A percentile compares a stretch with the other conserved stretches of the same genome.
Conservation (phyloP, 2,329 filamentous ascomycete species). For the Elsinoe fawcettii region DNA sequence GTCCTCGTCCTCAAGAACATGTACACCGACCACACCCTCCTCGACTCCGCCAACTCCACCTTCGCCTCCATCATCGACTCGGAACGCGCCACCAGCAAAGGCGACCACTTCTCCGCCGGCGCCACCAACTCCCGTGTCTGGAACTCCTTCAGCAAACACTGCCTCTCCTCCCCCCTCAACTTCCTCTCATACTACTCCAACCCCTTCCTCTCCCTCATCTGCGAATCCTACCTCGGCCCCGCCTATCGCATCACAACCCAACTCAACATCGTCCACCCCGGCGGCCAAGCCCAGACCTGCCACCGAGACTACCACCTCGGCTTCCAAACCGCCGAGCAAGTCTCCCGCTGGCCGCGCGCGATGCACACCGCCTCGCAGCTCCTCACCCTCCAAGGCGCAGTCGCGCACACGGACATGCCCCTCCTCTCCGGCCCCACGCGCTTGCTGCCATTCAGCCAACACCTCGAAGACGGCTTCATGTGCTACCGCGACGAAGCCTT, state of each 20-base stretch:
- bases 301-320: slow-evolving; percentile 60
- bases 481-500: slow-evolving; percentile 50
- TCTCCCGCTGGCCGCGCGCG: slow-evolving; percentile 43
- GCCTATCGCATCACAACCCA: slow-evolving; percentile 54
- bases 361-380: slow-evolving; percentile 50
- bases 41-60: slow-evolving; percentile 42
- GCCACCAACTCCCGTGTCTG: slow-evolving; percentile 55
- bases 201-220: slow-evolving; percentile 48
- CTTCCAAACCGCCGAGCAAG: slow-evolving; percentile 47
- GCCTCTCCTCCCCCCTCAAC: slow-evolving; percentile 42
- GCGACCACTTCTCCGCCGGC: slow-evolving; percentile 54
- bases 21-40: slow-evolving; percentile 36
- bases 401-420: slow-evolving; percentile 56
- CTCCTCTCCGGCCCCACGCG: slow-evolving; percentile 52
- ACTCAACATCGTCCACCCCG: slow-evolving; percentile 55
- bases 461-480: slow-evolving; percentile 50
- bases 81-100: slow-evolving; percentile 37
- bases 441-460: slow-evolving; percentile 54
- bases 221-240: slow-evolving; percentile 52
- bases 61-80: slow-evolving; percentile 44
- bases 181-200: slow-evolving; percentile 55
- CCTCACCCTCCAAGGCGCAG: slow-evolving; percentile 55
- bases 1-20: slow-evolving; percentile 52
- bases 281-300: slow-evolving; percentile 48
- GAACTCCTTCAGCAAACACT: slow-evolving; percentile 60